A percentile compares a stretch with the other conserved stretches of the same genome.
phyloP scores from a whole-genome alignment of 108 stramenopile species.

The Seminavis robusta region DNA sequence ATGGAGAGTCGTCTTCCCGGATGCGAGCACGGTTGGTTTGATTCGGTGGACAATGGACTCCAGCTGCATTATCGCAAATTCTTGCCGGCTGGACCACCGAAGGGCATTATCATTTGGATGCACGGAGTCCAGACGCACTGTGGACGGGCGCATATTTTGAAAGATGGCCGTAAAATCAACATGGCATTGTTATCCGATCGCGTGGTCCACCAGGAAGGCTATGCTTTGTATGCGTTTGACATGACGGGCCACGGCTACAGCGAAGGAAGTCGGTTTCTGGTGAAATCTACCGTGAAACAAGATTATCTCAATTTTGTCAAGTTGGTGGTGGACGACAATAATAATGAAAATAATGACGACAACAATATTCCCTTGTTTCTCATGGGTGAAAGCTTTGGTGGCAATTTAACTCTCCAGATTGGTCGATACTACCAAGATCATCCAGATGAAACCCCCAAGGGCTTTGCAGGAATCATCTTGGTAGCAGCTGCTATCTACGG shows the following conservation, averaged over 20 bases:
- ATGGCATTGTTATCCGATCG: conserved; percentile 7
- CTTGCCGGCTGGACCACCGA: conserved; percentile 14
- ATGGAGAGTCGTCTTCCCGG: conserved; percentile 26
- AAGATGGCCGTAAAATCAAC: conserved; percentile 18
- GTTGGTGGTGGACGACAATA: conserved; percentile 16
- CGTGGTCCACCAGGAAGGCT: not conserved
- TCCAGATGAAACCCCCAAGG: conserved; percentile 11
- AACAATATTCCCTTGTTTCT: conserved; percentile 28
- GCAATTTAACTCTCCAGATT: conserved; percentile 19
- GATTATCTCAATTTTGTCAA: conserved; percentile 29
- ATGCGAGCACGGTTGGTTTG: conserved; percentile 36
- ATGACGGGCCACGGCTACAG: conserved; percentile 36
- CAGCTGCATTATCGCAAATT: conserved; percentile 31
- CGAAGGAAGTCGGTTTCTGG: conserved; percentile 31
- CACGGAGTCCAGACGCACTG: conserved; percentile 15
- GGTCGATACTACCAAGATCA: conserved; percentile 24
- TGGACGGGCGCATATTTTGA: conserved; percentile 8
- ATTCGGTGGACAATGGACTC: not conserved
- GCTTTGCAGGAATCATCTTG: conserved; percentile 26
- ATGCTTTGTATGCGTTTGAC: conserved; percentile 18
- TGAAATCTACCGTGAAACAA: conserved; percentile 11
- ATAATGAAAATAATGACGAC: not conserved
- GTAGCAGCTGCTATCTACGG: conserved; percentile 37
- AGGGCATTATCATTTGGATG: conserved; percentile 22
- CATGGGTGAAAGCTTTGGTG: conserved; percentile 37